Conservation (phyloP, 1,284 basidiomycete species). For the Austropuccinia psidii region DNA sequence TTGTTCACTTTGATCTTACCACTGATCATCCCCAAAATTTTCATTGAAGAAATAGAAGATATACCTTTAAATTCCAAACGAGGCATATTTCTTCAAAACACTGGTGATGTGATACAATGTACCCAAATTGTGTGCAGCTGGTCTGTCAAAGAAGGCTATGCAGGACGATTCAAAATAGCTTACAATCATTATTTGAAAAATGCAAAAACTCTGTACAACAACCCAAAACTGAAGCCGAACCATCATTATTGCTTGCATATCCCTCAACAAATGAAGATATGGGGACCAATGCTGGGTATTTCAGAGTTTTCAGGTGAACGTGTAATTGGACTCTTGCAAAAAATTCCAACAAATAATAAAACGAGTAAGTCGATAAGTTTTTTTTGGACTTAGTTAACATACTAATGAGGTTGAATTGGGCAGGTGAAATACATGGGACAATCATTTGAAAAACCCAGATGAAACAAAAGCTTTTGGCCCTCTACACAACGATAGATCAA, state of each 20-base stretch:
- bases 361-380: no score
- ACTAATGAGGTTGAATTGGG: no score
- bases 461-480: no score
- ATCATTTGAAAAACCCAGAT: no score
- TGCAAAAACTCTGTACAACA: not conserved
- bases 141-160: not conserved
- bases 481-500: no score
- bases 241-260: slow-evolving; percentile 3
- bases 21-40: not conserved
- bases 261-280: not conserved
- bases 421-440: no score
- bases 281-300: no score
- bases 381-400: no score
- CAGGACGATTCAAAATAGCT: not conserved
- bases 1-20: not conserved
- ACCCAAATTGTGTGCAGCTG: not conserved
- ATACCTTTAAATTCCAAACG: not conserved
- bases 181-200: not conserved
- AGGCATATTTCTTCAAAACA: not conserved
- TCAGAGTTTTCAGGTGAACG: no score
- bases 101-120: not conserved
- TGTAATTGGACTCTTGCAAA: no score
- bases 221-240: not conserved
- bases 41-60: not conserved
- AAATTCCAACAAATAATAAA: no score